These are phyloP conservation scores for Rhizopogon roseolus DNA, from an alignment of 768 basidiomycete species.

Conservation along the genomic window DNA sequence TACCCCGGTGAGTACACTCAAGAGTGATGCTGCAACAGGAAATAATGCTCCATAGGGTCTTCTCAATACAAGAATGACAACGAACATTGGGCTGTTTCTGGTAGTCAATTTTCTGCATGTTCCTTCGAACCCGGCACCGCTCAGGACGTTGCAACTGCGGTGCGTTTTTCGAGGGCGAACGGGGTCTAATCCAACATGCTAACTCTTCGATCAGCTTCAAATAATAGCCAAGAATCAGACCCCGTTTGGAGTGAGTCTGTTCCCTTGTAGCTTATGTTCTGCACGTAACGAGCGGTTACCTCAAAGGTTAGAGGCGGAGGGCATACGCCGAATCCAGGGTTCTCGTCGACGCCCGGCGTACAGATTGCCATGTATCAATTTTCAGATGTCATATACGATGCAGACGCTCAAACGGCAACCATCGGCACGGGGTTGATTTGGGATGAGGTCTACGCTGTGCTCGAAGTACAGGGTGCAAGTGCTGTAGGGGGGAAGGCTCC, in stretches of 20 bases:
- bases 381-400: conserved; percentile 38
- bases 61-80: conserved; percentile 38
- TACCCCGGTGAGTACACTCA: conserved; percentile 29
- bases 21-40: neutral
- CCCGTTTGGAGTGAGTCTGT: conserved; percentile 46
- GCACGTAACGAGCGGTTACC: neutral
- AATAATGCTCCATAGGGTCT: neutral
- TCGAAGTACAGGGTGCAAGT: conserved; percentile 44
- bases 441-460: conserved; percentile 60
- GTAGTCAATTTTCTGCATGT: conserved; percentile 42
- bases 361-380: conserved; percentile 54
- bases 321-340: conserved; percentile 49
- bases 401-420: conserved; percentile 33
- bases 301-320: conserved; percentile 58
- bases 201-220: conserved; percentile 32
- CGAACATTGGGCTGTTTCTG: conserved; percentile 46
- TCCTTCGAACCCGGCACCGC: conserved; percentile 55
- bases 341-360: conserved; percentile 56
- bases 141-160: conserved; percentile 46
- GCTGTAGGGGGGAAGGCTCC: conserved; percentile 57
- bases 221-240: conserved; percentile 40
- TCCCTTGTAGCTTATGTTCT: neutral
- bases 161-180: conserved; percentile 17
- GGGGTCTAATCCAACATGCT: neutral
- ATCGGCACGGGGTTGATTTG: conserved; percentile 45